Percentiles rank a stretch among this genome's conserved stretches.
Conservation (phyloP, 1,139 yeast genomes). For the Meyerozyma carpophila region DNA sequence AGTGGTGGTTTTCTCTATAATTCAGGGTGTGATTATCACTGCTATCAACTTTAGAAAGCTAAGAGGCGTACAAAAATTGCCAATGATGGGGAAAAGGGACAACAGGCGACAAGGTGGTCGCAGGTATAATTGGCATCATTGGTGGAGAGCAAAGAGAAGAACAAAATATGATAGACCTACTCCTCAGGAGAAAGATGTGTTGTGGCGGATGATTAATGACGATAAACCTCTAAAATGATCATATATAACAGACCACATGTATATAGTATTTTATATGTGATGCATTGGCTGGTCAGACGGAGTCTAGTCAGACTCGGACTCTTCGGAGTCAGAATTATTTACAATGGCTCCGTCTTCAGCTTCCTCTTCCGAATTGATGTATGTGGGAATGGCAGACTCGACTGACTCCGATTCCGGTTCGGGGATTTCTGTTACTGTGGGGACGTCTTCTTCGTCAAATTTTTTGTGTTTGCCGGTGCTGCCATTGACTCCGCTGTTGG, state of each 20-base stretch:
- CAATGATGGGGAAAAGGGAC: slow-evolving; percentile 45
- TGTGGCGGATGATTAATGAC: slow-evolving; percentile 73
- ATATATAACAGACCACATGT: neutral
- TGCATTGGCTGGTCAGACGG: slow-evolving; percentile 4
- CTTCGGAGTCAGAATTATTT: slow-evolving; percentile 27
- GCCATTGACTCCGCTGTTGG: slow-evolving; percentile 9
- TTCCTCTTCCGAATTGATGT: slow-evolving; percentile 14
- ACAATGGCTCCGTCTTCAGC: slow-evolving; percentile 25
- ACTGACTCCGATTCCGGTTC: slow-evolving; percentile 13
- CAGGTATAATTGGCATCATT: slow-evolving; percentile 17
- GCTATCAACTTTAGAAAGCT: slow-evolving; percentile 44
- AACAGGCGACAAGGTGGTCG: slow-evolving; percentile 1
- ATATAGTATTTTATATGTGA: neutral
- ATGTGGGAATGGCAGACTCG: slow-evolving; percentile 13
- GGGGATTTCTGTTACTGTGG: slow-evolving; percentile 18
- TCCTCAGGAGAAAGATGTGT: slow-evolving; percentile 48
- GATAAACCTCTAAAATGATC: slow-evolving; percentile 27
- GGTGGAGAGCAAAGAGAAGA: slow-evolving; percentile 24
- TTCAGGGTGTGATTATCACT: slow-evolving; percentile 42
- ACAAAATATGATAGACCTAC: slow-evolving; percentile 34
- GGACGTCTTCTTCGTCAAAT: slow-evolving; percentile 31
- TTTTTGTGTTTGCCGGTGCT: slow-evolving; percentile 32
- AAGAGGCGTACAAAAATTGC: slow-evolving; percentile 53
- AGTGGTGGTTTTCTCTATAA: slow-evolving; percentile 47
- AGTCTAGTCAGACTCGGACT: slow-evolving; percentile 19